Conservation (phyloP, 345 rosid species). For the Acer campestre region DNA sequence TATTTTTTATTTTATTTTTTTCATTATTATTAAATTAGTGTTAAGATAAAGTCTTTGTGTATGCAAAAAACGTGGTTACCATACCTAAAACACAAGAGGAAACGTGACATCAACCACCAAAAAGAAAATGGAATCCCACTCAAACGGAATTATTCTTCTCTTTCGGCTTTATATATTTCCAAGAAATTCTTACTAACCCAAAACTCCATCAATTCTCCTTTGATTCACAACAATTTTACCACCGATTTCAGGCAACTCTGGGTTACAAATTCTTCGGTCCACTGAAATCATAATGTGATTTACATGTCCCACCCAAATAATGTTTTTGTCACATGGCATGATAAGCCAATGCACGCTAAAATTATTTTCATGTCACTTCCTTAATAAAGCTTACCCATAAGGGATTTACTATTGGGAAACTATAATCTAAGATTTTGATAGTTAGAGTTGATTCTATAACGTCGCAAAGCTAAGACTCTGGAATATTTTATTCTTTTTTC, state of each 20-base stretch:
- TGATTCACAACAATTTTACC: neutral
- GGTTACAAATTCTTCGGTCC: too few relatives aligned
- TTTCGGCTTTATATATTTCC: conserved; percentile 36
- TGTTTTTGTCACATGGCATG: too few relatives aligned
- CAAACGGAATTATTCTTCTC: conserved; percentile 15
- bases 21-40: neutral
- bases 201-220: neutral
- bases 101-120: conserved; percentile 23
- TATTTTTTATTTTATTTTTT: neutral
- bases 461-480: too few relatives aligned
- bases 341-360: too few relatives aligned
- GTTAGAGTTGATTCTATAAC: too few relatives aligned
- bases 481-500: too few relatives aligned
- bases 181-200: conserved; percentile 32
- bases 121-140: conserved; percentile 31
- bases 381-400: too few relatives aligned
- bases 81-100: conserved; percentile 14
- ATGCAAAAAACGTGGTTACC: neutral
- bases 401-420: too few relatives aligned
- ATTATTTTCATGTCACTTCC: too few relatives aligned
- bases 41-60: conserved; percentile 7
- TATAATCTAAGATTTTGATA: too few relatives aligned
- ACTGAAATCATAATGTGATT: too few relatives aligned
- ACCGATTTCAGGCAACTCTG: neutral
- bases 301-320: too few relatives aligned